A percentile compares a stretch with the other conserved stretches of the same genome.
phyloP scores from a whole-genome alignment of 2,329 filamentous ascomycete species.

The Fusarium coicis region DNA sequence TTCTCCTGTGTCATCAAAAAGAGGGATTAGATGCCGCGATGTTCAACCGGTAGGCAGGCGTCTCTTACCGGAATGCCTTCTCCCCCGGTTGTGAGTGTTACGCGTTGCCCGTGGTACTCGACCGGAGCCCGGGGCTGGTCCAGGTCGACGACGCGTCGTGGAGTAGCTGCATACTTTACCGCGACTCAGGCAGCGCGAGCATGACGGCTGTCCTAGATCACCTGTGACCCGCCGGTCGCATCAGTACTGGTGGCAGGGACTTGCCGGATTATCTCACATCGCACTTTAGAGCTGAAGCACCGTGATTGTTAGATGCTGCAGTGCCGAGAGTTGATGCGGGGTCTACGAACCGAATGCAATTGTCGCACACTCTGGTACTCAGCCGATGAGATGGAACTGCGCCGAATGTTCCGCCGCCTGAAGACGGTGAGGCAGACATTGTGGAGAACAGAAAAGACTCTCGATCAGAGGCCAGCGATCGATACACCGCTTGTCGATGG shows the following conservation, averaged over 20 bases:
- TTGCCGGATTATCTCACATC: not conserved
- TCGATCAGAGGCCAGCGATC: rapidly evolving
- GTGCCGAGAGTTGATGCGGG: not conserved
- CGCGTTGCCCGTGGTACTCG: not conserved
- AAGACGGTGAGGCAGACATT: not conserved
- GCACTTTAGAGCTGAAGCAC: not conserved
- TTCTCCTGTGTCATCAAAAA: rapidly evolving
- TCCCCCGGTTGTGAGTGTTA: not conserved
- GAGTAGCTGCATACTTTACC: not conserved
- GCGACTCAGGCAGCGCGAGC: not conserved
- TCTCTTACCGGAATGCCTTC: not conserved
- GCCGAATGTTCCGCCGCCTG: not conserved
- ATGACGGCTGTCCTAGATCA: not conserved
- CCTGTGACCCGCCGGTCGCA: not conserved
- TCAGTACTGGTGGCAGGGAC: not conserved
- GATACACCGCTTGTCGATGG: not conserved
- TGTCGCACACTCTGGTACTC: not conserved
- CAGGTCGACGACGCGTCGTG: not conserved
- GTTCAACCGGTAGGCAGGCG: rapidly evolving
- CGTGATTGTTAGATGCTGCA: not conserved
- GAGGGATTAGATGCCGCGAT: not conserved
- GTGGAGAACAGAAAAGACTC: not conserved
- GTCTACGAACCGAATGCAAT: not conserved
- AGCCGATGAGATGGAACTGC: not conserved
- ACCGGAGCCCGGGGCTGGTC: not conserved